These are phyloP conservation scores for Arxiozyma slooffiae DNA, from an alignment of 1,139 yeast genomes.

Conservation along the genomic window DNA sequence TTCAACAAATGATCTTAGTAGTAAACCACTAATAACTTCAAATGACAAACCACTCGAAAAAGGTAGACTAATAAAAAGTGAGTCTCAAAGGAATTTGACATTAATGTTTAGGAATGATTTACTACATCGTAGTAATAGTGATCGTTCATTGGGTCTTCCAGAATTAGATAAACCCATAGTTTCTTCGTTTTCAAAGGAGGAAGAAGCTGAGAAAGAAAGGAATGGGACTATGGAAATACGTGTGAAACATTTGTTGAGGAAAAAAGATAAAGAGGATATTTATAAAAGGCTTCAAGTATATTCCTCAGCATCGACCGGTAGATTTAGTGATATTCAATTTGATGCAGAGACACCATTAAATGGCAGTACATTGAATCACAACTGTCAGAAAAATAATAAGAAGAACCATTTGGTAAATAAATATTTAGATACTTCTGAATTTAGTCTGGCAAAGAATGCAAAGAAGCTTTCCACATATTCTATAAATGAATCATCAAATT, in stretches of 20 bases:
- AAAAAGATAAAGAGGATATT: not conserved
- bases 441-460: too few species aligned
- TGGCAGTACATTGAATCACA: too few species aligned
- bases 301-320: conserved; percentile 11
- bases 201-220: not conserved
- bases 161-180: not conserved
- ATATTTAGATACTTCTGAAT: too few species aligned
- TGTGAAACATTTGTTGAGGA: not conserved
- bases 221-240: not conserved
- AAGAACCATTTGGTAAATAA: too few species aligned
- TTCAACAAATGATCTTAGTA: not conserved
- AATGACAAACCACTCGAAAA: not conserved
- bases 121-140: not conserved
- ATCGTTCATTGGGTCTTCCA: not conserved
- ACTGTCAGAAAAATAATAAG: too few species aligned
- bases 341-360: not conserved
- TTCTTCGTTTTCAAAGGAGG: not conserved
- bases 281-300: conserved; percentile 1
- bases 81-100: not conserved
- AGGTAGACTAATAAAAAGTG: not conserved
- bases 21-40: not conserved
- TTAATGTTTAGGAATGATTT: not conserved
- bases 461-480: not conserved
- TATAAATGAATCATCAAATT: too few species aligned
- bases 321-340: conserved; percentile 12